Conservation (phyloP, 2,329 filamentous ascomycete genomes). For the Dactylellina drechsleri region DNA sequence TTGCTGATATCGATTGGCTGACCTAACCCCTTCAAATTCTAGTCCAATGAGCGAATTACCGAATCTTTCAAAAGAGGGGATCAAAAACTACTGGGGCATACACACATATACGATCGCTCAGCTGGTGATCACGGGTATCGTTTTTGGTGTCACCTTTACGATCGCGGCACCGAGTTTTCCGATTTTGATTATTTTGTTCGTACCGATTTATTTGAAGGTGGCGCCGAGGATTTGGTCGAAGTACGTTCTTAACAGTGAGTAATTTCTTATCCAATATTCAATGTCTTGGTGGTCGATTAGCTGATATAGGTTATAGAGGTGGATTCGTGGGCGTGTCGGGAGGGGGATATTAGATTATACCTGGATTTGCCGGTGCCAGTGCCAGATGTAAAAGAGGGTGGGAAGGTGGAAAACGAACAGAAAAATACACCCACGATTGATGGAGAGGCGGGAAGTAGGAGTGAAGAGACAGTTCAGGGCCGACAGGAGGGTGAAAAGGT, state of each 20-base stretch:
- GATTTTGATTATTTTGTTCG: constrained; percentile 72
- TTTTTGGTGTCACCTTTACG: constrained; percentile 73
- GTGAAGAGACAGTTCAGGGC: constrained; percentile 16
- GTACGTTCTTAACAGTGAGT: constrained; percentile 65
- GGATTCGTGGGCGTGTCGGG: constrained; percentile 63
- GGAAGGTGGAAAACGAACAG: constrained; percentile 1
- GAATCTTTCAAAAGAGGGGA: constrained; percentile 61
- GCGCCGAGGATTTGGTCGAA: constrained; percentile 72
- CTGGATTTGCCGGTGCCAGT: constrained; percentile 43
- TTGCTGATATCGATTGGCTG: constrained; percentile 34
- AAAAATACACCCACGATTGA: neutral
- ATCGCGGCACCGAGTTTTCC: constrained; percentile 73
- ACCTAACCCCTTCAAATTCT: neutral
- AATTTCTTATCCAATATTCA: neutral
- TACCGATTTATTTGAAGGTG: constrained; percentile 70
- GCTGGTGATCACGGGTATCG: constrained; percentile 68
- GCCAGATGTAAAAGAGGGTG: neutral
- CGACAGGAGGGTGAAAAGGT: neutral
- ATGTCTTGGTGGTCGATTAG: neutral
- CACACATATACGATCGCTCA: constrained; percentile 71
- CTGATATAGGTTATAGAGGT: constrained; percentile 59
- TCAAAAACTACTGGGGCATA: constrained; percentile 67
- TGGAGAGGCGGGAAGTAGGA: neutral
- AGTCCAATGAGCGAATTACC: constrained; percentile 65
- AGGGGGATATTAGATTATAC: constrained; percentile 49